Evolutionary conservation across 306 rosid genomes (phyloP), one percentile per base, ranked within the genome.

Genomic region (Quercus bicolor): DNA sequence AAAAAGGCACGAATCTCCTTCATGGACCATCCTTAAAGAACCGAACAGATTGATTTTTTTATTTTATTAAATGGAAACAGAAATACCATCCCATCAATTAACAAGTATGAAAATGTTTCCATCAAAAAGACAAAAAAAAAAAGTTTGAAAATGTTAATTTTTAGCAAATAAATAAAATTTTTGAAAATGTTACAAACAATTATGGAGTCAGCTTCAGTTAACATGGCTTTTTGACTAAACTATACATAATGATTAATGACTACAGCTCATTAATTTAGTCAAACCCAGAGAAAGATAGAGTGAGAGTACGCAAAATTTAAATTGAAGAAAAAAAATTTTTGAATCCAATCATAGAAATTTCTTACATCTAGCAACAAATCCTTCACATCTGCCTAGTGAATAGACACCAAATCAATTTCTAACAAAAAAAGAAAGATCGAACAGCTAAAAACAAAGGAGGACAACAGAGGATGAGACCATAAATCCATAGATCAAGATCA

Each of bases 391-490:
- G 45, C 45, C 45, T 40, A 40, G 12, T 2, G 12, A 40, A 40
- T 40, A 40, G 11, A 40, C 45, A 8, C 19, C 28, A 73, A 26
- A 40, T 40, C 45, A 10, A 77, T 21, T 26, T 6, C 48, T 70
- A 48, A 20, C 51, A 4, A 53, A 2, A 56, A 6, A 56, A 5
- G 1, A 34, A 28, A 51, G 2, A 9, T 5, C 8, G 6, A 34
- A 18, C 2, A 34, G 52, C 77, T 80, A 92, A 69, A 88, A 92
- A 75, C 98, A 94, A 2, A 94, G 93, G n/a, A 94, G 90, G 79
- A 91, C 94, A 19, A 92, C 92, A 20, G 97, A 94, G 34, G 98
- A 87, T 51, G 97, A 87, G 3, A 94, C 85, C 97, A 92, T 92
- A 13, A 94, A 88, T 1, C 71, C 83, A 69, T 88, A 94, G 80